phyloP scores from a whole-genome alignment of 164 flowering plant species.

The Aristolochia contorta region DNA sequence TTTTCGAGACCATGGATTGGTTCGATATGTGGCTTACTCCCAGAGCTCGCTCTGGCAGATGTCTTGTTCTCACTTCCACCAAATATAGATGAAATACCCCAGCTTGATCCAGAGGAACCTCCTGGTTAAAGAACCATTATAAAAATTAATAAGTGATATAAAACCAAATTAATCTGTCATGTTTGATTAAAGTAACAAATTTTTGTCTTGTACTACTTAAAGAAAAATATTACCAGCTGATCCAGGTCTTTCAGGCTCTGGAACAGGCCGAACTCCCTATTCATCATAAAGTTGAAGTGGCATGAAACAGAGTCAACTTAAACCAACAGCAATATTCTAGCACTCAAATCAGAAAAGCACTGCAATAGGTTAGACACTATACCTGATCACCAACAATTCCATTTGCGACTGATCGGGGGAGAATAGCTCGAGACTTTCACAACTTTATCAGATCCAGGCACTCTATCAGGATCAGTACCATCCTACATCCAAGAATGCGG shows the following conservation, averaged over 20 bases:
- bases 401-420: constrained; percentile 60
- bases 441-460: constrained; percentile 55
- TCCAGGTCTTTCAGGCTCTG: constrained; percentile 55
- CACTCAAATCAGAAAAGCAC: neutral
- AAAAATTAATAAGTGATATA: neutral
- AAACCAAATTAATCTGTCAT: too few relatives aligned
- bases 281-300: constrained; percentile 4
- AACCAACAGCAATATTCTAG: neutral
- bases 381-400: constrained; percentile 86
- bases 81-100: constrained; percentile 91
- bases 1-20: constrained; percentile 49
- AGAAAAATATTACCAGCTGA: constrained; percentile 42
- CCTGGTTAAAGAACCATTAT: constrained; percentile 27
- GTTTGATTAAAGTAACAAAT: too few relatives aligned
- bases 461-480: constrained; percentile 54
- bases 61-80: constrained; percentile 49
- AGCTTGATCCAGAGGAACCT: constrained; percentile 35
- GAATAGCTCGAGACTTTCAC: constrained; percentile 65
- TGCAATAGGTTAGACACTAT: neutral
- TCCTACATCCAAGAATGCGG: constrained; percentile 39
- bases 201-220: neutral
- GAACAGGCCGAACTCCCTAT: constrained; percentile 53
- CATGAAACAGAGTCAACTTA: neutral
- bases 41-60: constrained; percentile 35
- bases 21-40: constrained; percentile 38